A percentile compares a stretch with the other conserved stretches of the same genome.
phyloP scores from a whole-genome alignment of 352 stramenopile species.

The Achlya hypogyna region DNA sequence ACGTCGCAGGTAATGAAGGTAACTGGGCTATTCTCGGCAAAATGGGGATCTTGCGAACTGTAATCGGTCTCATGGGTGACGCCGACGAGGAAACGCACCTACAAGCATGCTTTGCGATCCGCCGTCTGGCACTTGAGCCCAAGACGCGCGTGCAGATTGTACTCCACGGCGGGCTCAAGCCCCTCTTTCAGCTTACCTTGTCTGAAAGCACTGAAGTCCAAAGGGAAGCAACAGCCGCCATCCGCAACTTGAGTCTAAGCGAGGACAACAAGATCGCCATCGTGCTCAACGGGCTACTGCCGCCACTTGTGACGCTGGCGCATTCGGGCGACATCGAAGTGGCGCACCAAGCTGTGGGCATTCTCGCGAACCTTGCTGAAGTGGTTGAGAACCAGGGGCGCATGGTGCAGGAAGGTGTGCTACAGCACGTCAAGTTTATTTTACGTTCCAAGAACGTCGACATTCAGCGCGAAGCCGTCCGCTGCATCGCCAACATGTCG shows the following conservation, averaged over 20 bases:
- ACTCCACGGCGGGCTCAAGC: slow-evolving; percentile 84
- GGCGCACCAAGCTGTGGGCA: slow-evolving; percentile 82
- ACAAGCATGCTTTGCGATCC: slow-evolving; percentile 87
- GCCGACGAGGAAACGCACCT: slow-evolving; percentile 89
- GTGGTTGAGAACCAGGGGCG: slow-evolving; percentile 90
- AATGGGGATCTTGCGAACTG: slow-evolving; percentile 71
- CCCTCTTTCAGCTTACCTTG: slow-evolving; percentile 79
- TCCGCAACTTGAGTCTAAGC: slow-evolving; percentile 88
- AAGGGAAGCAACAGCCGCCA: slow-evolving; percentile 85
- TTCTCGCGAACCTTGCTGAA: slow-evolving; percentile 91
- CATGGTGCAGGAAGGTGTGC: slow-evolving; percentile 92
- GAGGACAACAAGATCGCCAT: slow-evolving; percentile 92
- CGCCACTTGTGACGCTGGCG: slow-evolving; percentile 79
- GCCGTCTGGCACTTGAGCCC: slow-evolving; percentile 85
- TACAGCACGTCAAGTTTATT: slow-evolving; percentile 95
- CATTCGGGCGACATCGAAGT: slow-evolving; percentile 87
- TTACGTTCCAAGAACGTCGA: slow-evolving; percentile 86
- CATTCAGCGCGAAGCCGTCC: slow-evolving; percentile 90
- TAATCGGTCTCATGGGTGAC: slow-evolving; percentile 82
- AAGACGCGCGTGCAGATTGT: slow-evolving; percentile 89
- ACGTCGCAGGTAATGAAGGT: slow-evolving; percentile 84
- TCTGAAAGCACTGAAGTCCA: slow-evolving; percentile 88
- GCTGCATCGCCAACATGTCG: slow-evolving; percentile 92
- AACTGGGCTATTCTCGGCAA: slow-evolving; percentile 85
- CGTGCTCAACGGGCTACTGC: slow-evolving; percentile 71